Evolutionary conservation across 352 stramenopile genomes (phyloP), one percentile per base, ranked within the genome.

Genomic region (Peronospora destructor): DNA sequence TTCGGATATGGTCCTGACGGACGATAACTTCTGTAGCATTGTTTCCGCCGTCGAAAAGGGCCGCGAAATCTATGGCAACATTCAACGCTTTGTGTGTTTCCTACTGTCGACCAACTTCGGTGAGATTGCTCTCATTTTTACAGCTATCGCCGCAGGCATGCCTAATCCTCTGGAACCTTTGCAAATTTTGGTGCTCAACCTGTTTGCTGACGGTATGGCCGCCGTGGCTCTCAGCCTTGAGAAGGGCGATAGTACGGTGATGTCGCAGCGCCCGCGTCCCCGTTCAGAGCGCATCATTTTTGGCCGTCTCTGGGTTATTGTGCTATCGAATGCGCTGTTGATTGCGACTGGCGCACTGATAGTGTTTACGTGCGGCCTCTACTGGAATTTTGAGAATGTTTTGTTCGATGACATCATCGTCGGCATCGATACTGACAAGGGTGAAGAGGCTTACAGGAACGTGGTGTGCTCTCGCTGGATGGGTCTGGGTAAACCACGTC

Each of bases 21-120:
- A 98, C 62, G 95, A 98, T 65, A 98, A 98, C 63, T 98, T 99
- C 66, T 87, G 79, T 25, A 98, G 92, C 28, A 99, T 98, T 58
- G 93, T 99, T 2, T 84, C 91, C 26, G 94, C 94, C 28, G 90
- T 98, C 12, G 84, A 97, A 53, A 97, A 96, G 77, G 96, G 95
- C 8, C 77, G 96, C n/a, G 94, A 91, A 49, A 96, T 98, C 11
- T 98, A 97, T 64, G 91, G 96, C 54, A 98, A 97, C 61, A 98
- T 98, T 49, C 78, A 94, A 43, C 96, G 97, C 49, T 99, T 99
- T 57, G 76, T 98, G 49, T 96, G 96, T 61, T 98, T 98, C 61
- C 77, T 98, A 71, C 74, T 98, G 11, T 98, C 94, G 44, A 95
- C 97, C 4, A 98, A 98, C 64, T 94, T 98, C 51, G 91, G 91